Evolutionary conservation across 2,329 filamentous ascomycete genomes (phyloP), one percentile per base, ranked within the genome.

Genomic region (Stachybotrys chlorohalonatus): DNA sequence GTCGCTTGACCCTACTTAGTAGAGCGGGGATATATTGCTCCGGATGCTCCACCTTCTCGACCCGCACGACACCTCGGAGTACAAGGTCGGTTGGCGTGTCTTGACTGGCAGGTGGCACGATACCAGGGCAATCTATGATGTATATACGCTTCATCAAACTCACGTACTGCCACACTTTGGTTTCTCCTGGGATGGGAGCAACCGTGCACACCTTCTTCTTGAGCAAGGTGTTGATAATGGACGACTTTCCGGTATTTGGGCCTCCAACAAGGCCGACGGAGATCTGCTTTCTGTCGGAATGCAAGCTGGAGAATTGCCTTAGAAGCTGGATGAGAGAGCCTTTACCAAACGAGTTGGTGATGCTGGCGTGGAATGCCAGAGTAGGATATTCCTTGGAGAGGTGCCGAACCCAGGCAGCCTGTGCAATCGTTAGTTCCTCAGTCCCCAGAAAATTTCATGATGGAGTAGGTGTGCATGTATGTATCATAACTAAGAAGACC

Each of bases 401-500:
- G 53, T 83, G 75, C 60, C 90, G 86, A 53, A 99, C 93, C 94
- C 94, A 99, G 57, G 87, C 84, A 65, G 94, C 93, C 94, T 97
- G 54, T 59, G 36, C 8, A 49, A 54, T 51, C 62, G 57, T 66
- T 62, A 68, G 66, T 51, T 56, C 54, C 51, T 46, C 47, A 55
- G 31, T 52, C 32, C 30, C 52, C 24, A 15, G 7, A 15, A 11
- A 6, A 32, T 32, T 6, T n/a, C 7, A 36, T 16, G 24, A 51
- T 5, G 49, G n/a, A 6, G 11, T 45, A 11, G 24, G 45, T 17
- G 3, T 60, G 66, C 64, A 74, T 79, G 76, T 99, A 82, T 93
- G 92, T 87, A 87, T 89, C 89, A 87, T 90, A 87, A 97, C 94
- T 99, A 99, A 95, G 94, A 97, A 89, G 79, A 82, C 82, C 83